Evolutionary conservation across 495 filamentous ascomycete genomes (phyloP).

Genomic region (Eremomyces bilateralis): DNA sequence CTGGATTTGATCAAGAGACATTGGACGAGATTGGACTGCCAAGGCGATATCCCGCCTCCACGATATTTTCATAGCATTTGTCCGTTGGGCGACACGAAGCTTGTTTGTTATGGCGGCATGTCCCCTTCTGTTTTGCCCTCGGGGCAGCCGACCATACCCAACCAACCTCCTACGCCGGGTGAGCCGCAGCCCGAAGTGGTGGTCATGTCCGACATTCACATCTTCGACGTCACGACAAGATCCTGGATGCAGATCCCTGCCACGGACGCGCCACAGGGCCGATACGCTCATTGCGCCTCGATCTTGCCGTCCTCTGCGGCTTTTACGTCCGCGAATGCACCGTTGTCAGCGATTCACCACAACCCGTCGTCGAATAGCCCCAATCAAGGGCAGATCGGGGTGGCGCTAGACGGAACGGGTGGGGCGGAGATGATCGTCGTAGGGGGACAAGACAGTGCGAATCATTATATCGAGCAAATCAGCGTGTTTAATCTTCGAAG

Average conservation of each 20-base stretch:
- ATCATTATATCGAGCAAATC: constrained; percentile 96
- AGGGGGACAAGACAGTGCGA: constrained; percentile 88
- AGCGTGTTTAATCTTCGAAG: constrained; percentile 96
- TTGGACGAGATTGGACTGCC: constrained; percentile 73
- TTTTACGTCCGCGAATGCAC: constrained; percentile 64
- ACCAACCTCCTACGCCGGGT: constrained; percentile 18
- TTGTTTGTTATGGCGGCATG: constrained; percentile 98
- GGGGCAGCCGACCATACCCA: constrained; percentile 12
- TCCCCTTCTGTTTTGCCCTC: constrained; percentile 41
- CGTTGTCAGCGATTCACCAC: constrained; percentile 68
- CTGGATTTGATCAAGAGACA: constrained; percentile 77
- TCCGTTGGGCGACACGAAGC: constrained; percentile 74
- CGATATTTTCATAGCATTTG: constrained; percentile 96
- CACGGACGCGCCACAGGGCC: constrained; percentile 66
- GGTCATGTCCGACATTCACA: constrained; percentile 95
- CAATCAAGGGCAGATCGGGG: constrained; percentile 67
- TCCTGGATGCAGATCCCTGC: constrained; percentile 73
- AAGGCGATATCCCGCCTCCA: constrained; percentile 68
- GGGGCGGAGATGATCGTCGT: constrained; percentile 96
- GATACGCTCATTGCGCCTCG: constrained; percentile 91
- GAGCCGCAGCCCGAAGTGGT: constrained; percentile 73
- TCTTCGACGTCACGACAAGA: constrained; percentile 70
- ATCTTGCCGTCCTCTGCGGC: constrained; percentile 72
- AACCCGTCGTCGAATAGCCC: constrained; percentile 59
- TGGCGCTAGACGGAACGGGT: constrained; percentile 70